Percentiles rank a stretch among this genome's conserved stretches.
Evolutionary conservation across 2,329 filamentous ascomycete species (phyloP).

Genomic region (Sarocladium strictum): DNA sequence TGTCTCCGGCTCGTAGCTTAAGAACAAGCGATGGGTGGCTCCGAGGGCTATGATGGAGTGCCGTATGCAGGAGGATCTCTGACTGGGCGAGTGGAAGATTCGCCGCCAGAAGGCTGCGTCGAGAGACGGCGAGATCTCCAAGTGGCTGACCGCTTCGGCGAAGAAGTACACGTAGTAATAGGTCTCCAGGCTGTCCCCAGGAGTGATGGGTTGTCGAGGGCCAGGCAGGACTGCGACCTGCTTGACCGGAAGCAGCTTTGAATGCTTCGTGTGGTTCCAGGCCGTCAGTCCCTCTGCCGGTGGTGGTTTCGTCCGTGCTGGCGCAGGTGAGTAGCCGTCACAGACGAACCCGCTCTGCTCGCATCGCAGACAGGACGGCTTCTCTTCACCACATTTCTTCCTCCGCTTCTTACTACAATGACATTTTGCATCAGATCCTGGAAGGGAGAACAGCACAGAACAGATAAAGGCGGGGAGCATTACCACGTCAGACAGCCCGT

Average conservation of each 20-base stretch:
- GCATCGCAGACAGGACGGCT: slow-evolving; percentile 9
- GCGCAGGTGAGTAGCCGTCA: slow-evolving; percentile 9
- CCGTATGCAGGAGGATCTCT: neutral
- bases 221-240: too few relatives aligned
- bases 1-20: neutral
- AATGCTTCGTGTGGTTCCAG: too few relatives aligned
- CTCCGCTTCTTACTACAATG: slow-evolving; percentile 9
- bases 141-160: neutral
- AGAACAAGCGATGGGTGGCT: slow-evolving; percentile 7
- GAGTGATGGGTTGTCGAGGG: too few relatives aligned
- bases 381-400: slow-evolving; percentile 11
- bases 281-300: too few relatives aligned
- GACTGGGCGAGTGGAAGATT: neutral
- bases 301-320: too few relatives aligned
- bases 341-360: slow-evolving; percentile 4
- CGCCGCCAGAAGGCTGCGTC: neutral
- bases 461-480: neutral
- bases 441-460: too few relatives aligned
- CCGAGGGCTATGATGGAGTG: slow-evolving; percentile 8
- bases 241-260: too few relatives aligned
- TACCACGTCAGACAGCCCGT: slow-evolving; percentile 2
- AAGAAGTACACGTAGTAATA: slow-evolving; percentile 10
- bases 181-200: slow-evolving; percentile 4
- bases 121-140: neutral
- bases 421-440: too few relatives aligned